Evolutionary conservation across 169 alveolate genomes (phyloP), one percentile per base, ranked within the genome.

Genomic region (Plasmodium vinckei): DNA sequence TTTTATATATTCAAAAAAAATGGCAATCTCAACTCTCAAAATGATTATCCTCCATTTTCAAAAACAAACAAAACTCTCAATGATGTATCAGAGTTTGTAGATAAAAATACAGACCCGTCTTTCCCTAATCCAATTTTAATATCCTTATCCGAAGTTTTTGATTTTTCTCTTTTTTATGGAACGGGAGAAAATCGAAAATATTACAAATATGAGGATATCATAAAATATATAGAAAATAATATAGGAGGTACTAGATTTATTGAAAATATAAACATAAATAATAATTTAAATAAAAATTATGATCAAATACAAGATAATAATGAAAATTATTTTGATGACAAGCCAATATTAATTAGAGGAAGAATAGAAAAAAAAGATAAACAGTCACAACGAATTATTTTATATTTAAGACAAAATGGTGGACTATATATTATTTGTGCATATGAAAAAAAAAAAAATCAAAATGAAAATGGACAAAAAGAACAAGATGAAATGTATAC

Each of bases 381-480:
- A 56, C 72, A 75, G 23, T 75, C 88, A 21, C 61, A 63, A 10
- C 25, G 88, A n/a, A 75, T 75, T 75, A 61, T 75, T n/a, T 56
- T 75, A 21, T 51, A 65, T 12, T 9, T 75, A 17, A 75, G 88
- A 75, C 65, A 44, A 47, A 42, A 46, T 9, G 7, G 70, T 12
- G 88, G 88, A n/a, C 1, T 75, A 1, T 75, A 75, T 7, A 17
- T 75, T 19, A 61, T 67, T 42, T 75, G 88, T 25, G 73, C 60
- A 39, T 75, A 75, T 75, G 88, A 75, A 63, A 75, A 75, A 17
- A 61, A 25, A 73, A 53, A 9, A 46, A 27, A 1, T 27, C 0
- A 0, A 27, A 33, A 33, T 33, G 7, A 33, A 33, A 33, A 33
- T 7, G 10, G n/a, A 33, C 27, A 64, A 12, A 13, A 1, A 33